phyloP scores from a whole-genome alignment of 2,329 filamentous ascomycete species.

The Monosporascus sp. region DNA sequence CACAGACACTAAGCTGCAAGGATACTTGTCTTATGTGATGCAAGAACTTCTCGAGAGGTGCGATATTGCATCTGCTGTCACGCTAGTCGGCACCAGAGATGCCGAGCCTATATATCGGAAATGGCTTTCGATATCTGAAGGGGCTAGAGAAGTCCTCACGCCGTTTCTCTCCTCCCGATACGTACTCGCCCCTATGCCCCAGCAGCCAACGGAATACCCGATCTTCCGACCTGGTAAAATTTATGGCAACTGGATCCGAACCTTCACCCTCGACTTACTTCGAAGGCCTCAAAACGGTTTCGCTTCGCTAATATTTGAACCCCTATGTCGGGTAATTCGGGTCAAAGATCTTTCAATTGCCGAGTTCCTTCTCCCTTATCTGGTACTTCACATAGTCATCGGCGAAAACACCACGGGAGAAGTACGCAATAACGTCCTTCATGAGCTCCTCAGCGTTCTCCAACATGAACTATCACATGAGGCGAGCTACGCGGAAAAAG shows the following conservation, averaged over 20 bases:
- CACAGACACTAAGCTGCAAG: slow-evolving; percentile 81
- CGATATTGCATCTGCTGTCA: slow-evolving; percentile 59
- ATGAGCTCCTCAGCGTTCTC: slow-evolving; percentile 73
- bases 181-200: slow-evolving; percentile 58
- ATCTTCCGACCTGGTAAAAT: slow-evolving; percentile 64
- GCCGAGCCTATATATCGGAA: slow-evolving; percentile 60
- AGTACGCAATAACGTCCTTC: slow-evolving; percentile 60
- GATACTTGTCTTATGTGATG: slow-evolving; percentile 90
- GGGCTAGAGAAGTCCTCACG: slow-evolving; percentile 72
- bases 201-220: slow-evolving; percentile 62
- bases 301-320: slow-evolving; percentile 71
- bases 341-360: slow-evolving; percentile 82
- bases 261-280: slow-evolving; percentile 76
- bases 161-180: slow-evolving; percentile 87
- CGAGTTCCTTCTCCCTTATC: slow-evolving; percentile 83
- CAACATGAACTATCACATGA: slow-evolving; percentile 48
- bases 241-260: slow-evolving; percentile 77
- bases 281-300: slow-evolving; percentile 70
- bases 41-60: slow-evolving; percentile 81
- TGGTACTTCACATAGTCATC: slow-evolving; percentile 76
- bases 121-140: slow-evolving; percentile 74
- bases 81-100: slow-evolving; percentile 38
- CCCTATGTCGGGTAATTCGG: slow-evolving; percentile 75
- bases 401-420: slow-evolving; percentile 56
- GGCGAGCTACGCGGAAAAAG: slow-evolving; percentile 56